Evolutionary conservation across 352 stramenopile species (phyloP).

Genomic region (Globisporangium uncinulatum): DNA sequence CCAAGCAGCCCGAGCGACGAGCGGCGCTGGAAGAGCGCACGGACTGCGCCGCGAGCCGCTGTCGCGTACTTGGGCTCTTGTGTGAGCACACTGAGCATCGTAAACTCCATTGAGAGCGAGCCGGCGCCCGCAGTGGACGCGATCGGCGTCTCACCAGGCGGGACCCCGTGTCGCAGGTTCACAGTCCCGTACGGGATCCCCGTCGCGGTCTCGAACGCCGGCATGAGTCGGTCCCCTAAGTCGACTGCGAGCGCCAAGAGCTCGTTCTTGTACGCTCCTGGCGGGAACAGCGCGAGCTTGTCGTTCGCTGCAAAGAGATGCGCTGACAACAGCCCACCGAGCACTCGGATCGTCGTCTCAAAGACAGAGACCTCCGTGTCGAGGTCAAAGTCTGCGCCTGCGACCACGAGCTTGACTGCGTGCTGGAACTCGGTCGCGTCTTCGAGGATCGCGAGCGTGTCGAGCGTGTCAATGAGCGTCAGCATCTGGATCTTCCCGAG

Average conservation of each 20-base stretch:
- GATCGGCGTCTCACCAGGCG: conserved; percentile 91
- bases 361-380: conserved; percentile 91
- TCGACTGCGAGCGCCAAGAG: conserved; percentile 93
- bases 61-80: conserved; percentile 59
- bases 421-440: conserved; percentile 68
- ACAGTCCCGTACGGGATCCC: conserved; percentile 97
- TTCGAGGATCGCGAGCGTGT: conserved; percentile 86
- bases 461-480: conserved; percentile 89
- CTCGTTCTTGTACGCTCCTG: conserved; percentile 86
- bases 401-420: conserved; percentile 58
- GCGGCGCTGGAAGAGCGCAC: conserved; percentile 70
- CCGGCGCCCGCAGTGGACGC: conserved; percentile 95
- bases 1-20: conserved; percentile 89
- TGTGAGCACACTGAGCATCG: conserved; percentile 89
- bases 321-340: conserved; percentile 88
- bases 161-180: conserved; percentile 90
- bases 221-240: conserved; percentile 93
- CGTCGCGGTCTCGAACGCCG: conserved; percentile 94
- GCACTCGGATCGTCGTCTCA: conserved; percentile 90
- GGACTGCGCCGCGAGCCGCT: conserved; percentile 55
- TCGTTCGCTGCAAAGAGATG: conserved; percentile 77
- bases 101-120: conserved; percentile 96
- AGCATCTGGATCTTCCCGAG: conserved; percentile 79
- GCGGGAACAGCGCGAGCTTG: conserved; percentile 40
- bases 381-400: conserved; percentile 66